phyloP scores from a whole-genome alignment of 768 basidiomycete genomes.

The Suillus luteus region DNA sequence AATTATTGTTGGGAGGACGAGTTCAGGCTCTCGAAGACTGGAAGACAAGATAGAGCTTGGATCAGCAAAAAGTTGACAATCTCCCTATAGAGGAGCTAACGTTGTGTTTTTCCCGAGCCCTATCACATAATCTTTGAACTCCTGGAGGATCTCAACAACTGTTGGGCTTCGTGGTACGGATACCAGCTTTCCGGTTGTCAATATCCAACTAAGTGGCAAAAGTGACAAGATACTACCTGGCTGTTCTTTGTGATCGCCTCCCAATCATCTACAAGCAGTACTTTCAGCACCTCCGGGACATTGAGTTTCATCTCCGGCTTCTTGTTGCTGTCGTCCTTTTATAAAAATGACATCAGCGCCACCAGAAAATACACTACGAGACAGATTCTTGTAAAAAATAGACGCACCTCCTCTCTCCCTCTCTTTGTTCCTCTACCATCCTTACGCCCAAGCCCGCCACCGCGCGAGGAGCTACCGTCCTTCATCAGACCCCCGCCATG shows the following conservation, averaged over 20 bases:
- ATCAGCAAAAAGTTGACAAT: not conserved
- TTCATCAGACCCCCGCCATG: conserved; percentile 20
- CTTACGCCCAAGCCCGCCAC: conserved; percentile 44
- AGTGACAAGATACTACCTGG: conserved; percentile 53
- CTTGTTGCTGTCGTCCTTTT: conserved; percentile 72
- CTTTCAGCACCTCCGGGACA: conserved; percentile 89
- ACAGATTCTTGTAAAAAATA: not conserved
- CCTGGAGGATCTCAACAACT: conserved; percentile 72
- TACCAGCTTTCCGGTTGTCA: conserved; percentile 59
- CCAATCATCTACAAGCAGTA: conserved; percentile 95
- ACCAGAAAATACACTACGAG: not conserved
- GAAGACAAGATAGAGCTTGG: conserved; percentile 2
- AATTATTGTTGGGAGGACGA: conserved; percentile 77
- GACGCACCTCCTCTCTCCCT: conserved; percentile 69
- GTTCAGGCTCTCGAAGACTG: conserved; percentile 68
- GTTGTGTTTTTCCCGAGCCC: conserved; percentile 47
- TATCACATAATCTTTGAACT: conserved; percentile 71
- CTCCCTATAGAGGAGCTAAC: conserved; percentile 35
- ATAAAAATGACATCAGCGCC: conserved; percentile 1
- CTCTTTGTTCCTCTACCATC: conserved; percentile 72
- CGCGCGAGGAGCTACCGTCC: conserved; percentile 33
- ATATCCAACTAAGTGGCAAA: not conserved
- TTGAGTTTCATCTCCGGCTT: conserved; percentile 89
- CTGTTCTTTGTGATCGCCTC: conserved; percentile 94
- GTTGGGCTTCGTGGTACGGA: conserved; percentile 78